Evolutionary conservation across 352 stramenopile genomes (phyloP).

Genomic region (Globisporangium cylindrosporum): DNA sequence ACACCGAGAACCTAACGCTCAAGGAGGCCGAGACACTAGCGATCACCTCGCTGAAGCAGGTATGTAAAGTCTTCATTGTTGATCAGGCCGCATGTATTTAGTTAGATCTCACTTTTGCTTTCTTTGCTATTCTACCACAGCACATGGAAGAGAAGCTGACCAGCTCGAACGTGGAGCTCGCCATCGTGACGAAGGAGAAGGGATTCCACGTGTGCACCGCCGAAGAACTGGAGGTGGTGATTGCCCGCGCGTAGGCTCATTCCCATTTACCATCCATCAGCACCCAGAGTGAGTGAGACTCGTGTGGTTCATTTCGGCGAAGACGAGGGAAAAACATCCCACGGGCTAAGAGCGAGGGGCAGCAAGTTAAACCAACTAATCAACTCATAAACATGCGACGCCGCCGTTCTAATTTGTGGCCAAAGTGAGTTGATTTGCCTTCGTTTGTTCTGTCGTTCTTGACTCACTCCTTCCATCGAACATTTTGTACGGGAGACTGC

Average conservation of each 20-base stretch:
- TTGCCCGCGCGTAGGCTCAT: slow-evolving; percentile 68
- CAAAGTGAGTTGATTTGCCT: slow-evolving; percentile 6
- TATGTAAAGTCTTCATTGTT: slow-evolving; percentile 9
- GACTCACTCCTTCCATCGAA: neutral
- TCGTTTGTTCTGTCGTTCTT: neutral
- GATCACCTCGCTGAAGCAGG: slow-evolving; percentile 95
- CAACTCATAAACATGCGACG: neutral
- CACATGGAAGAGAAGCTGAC: slow-evolving; percentile 99
- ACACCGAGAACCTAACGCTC: slow-evolving; percentile 95
- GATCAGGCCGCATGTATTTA: neutral
- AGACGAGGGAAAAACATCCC: neutral
- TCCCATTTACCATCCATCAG: neutral
- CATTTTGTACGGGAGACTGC: neutral
- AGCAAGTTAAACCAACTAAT: neutral
- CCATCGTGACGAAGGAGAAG: slow-evolving; percentile 92
- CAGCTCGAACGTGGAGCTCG: slow-evolving; percentile 98
- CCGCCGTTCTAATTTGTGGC: neutral
- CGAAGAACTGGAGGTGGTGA: slow-evolving; percentile 92
- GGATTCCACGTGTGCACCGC: slow-evolving; percentile 95
- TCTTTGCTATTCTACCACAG: slow-evolving; percentile 18
- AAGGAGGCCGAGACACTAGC: slow-evolving; percentile 96
- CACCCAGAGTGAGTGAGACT: neutral
- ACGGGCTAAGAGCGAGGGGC: neutral
- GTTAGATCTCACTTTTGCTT: neutral
- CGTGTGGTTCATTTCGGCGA: neutral